These are phyloP conservation scores for Leishmania amazonensis DNA, from an alignment of 208 protist species.

Conservation along the genomic window DNA sequence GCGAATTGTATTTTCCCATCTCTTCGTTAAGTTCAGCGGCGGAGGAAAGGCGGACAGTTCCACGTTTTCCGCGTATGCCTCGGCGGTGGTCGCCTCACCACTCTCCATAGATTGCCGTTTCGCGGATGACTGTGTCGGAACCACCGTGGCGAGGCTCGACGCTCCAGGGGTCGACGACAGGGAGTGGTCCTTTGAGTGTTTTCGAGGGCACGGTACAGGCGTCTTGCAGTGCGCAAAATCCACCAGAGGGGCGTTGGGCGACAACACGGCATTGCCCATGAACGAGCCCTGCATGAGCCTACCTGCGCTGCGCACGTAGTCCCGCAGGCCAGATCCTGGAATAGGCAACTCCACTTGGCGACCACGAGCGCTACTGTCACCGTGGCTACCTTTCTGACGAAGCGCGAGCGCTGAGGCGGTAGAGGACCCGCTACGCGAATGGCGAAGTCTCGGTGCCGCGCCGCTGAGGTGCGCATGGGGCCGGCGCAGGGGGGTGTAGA, in stretches of 20 bases:
- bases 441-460: not conserved
- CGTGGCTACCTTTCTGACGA: not conserved
- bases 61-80: not conserved
- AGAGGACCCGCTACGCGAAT: not conserved
- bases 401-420: not conserved
- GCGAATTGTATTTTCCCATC: not conserved
- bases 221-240: not conserved
- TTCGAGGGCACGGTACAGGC: not conserved
- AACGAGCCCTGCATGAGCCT: conserved; percentile 34
- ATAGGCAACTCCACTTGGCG: not conserved
- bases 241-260: conserved; percentile 23
- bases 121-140: not conserved
- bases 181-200: not conserved
- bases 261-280: conserved; percentile 23
- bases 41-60: not conserved
- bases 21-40: not conserved
- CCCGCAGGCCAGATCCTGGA: conserved; percentile 32
- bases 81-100: not conserved
- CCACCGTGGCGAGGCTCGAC: conserved; percentile 20
- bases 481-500: conserved; percentile 34
- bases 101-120: not conserved
- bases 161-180: conserved; percentile 8
- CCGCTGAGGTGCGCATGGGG: conserved; percentile 5
- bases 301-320: conserved; percentile 37
- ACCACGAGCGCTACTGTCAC: not conserved